A percentile compares a stretch with the other conserved stretches of the same genome.
phyloP scores from a whole-genome alignment of 1,284 basidiomycete genomes.

The Leccinum solheimii region DNA sequence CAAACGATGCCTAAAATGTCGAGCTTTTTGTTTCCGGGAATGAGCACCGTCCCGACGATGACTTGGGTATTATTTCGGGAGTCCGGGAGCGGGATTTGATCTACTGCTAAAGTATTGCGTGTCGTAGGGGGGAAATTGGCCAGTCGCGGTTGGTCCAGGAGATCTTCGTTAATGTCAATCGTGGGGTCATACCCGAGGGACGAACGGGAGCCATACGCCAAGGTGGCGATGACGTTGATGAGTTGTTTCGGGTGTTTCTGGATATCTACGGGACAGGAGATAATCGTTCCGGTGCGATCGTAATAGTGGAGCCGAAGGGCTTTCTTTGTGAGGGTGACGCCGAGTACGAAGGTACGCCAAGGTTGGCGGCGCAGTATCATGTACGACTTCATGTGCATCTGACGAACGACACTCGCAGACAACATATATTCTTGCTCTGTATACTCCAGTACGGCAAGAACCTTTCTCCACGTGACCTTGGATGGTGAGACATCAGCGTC shows the following conservation, averaged over 20 bases:
- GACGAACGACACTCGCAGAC: background rate
- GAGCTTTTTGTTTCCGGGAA: background rate
- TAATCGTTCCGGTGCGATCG: background rate
- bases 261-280: background rate
- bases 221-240: background rate
- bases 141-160: background rate
- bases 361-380: background rate
- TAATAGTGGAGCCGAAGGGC: background rate
- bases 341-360: background rate
- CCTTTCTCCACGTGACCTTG: background rate
- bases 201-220: background rate
- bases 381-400: background rate
- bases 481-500: background rate
- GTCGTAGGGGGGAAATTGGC: background rate
- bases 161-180: background rate
- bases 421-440: background rate
- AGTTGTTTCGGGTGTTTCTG: background rate
- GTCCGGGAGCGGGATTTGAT: background rate
- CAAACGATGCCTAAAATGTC: background rate
- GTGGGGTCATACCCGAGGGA: background rate
- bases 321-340: background rate
- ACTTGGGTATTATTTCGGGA: background rate
- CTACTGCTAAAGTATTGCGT: background rate
- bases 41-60: background rate
- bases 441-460: background rate